Conservation (phyloP, 106 monocot genomes). For the Ottelia alismoides region DNA sequence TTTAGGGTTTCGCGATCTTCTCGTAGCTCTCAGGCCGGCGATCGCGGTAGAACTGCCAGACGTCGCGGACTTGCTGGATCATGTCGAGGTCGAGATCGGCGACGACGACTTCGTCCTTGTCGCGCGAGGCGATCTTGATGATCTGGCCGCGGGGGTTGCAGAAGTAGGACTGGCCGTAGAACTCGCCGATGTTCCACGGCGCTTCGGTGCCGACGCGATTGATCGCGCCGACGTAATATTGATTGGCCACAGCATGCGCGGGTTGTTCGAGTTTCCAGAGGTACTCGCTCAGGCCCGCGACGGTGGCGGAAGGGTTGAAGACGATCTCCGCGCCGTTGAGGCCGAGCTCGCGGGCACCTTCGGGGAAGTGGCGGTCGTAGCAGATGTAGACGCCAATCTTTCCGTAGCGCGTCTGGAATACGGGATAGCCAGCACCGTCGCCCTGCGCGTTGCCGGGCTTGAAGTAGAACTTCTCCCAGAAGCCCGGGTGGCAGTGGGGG, state of each 20-base stretch:
- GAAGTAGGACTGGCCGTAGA: slow-evolving; percentile 84
- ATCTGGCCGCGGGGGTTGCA: slow-evolving; percentile 84
- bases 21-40: too few relatives aligned
- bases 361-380: slow-evolving; percentile 92
- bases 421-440: slow-evolving; percentile 88
- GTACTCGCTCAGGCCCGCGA: slow-evolving; percentile 92
- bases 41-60: too few relatives aligned
- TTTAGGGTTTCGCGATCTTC: too few relatives aligned
- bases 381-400: slow-evolving; percentile 93
- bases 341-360: slow-evolving; percentile 89
- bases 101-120: slow-evolving; percentile 63
- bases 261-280: slow-evolving; percentile 99
- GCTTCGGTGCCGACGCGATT: slow-evolving; percentile 90
- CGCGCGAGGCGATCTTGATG: slow-evolving; percentile 68
- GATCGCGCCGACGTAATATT: slow-evolving; percentile 81
- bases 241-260: slow-evolving; percentile 85
- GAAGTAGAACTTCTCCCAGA: slow-evolving; percentile 76
- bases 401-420: slow-evolving; percentile 88
- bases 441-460: slow-evolving; percentile 98
- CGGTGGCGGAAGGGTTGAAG: slow-evolving; percentile 97
- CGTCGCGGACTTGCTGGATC: slow-evolving; percentile 82
- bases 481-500: background rate
- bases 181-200: slow-evolving; percentile 87
- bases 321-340: slow-evolving; percentile 97
- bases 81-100: slow-evolving; percentile 93